phyloP scores from a whole-genome alignment of 2,329 filamentous ascomycete genomes.

The Penicillium decumbens region DNA sequence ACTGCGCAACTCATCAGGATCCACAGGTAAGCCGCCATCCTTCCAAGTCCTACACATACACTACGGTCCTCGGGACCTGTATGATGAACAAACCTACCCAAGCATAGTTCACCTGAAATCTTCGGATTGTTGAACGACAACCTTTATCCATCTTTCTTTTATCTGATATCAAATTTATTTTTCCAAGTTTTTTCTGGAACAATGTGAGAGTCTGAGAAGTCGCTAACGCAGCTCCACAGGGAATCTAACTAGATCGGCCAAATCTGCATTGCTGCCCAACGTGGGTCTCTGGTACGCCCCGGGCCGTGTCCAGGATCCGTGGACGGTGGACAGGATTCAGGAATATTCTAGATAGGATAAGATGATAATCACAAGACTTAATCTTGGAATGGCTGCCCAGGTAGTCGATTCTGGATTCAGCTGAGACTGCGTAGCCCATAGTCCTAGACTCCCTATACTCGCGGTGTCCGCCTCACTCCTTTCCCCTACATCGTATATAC shows the following conservation, averaged over 20 bases:
- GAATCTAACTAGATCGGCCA: not conserved
- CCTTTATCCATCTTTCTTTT: constrained; percentile 39
- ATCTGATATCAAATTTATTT: constrained; percentile 26
- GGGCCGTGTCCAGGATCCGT: constrained; percentile 16
- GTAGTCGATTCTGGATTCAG: not conserved
- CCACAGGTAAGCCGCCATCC: constrained; percentile 15
- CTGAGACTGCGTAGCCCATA: not conserved
- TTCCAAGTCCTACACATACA: constrained; percentile 2
- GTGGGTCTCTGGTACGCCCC: constrained; percentile 23
- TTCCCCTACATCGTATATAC: not conserved
- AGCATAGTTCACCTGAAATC: constrained; percentile 45
- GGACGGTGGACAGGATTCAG: not conserved
- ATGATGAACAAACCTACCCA: constrained; percentile 38
- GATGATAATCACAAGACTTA: not conserved
- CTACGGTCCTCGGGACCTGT: constrained; percentile 1
- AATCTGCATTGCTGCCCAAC: constrained; percentile 35
- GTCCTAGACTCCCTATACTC: not conserved
- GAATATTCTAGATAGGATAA: not conserved
- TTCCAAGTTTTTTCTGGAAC: constrained; percentile 2
- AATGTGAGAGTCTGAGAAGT: constrained; percentile 5
- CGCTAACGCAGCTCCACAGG: constrained; percentile 15
- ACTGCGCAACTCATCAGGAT: constrained; percentile 3
- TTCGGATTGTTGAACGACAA: constrained; percentile 41
- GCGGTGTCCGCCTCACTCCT: not conserved
- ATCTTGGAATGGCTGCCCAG: not conserved